These are phyloP conservation scores for Rhizopus microsporus DNA, from an alignment of 371 early-diverging fungal species.

Conservation along the genomic window DNA sequence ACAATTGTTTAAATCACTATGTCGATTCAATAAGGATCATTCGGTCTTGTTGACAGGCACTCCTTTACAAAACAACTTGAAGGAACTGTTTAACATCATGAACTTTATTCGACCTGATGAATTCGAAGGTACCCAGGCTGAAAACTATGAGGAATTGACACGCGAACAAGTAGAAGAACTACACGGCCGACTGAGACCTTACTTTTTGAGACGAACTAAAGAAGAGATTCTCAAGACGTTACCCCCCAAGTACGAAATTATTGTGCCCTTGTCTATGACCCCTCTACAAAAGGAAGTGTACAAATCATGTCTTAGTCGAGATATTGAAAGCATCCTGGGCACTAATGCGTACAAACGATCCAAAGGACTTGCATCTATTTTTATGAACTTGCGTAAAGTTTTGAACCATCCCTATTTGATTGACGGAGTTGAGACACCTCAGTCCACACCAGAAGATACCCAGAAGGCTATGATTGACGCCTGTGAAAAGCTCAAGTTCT, in stretches of 20 bases:
- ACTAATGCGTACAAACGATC: conserved; percentile 23
- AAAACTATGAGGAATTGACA: conserved; percentile 53
- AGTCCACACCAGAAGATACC: conserved; percentile 32
- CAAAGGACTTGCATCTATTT: conserved; percentile 39
- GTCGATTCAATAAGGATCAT: conserved; percentile 49
- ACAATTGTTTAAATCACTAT: conserved; percentile 67
- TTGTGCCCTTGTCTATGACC: conserved; percentile 84
- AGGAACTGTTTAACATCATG: conserved; percentile 75
- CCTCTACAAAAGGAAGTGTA: conserved; percentile 79
- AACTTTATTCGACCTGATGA: conserved; percentile 69
- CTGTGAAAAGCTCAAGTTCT: conserved; percentile 69
- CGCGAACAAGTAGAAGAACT: conserved; percentile 40
- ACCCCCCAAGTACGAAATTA: conserved; percentile 88
- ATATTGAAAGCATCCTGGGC: conserved; percentile 43
- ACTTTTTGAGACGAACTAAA: conserved; percentile 92
- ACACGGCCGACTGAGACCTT: conserved; percentile 65
- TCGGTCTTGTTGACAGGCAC: conserved; percentile 80
- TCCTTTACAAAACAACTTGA: conserved; percentile 79
- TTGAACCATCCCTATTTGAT: conserved; percentile 81
- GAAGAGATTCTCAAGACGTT: conserved; percentile 77
- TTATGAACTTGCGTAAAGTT: conserved; percentile 74
- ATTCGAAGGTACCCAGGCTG: conserved; percentile 55
- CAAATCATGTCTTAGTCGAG: conserved; percentile 63
- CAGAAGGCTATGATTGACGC: conserved; percentile 62
- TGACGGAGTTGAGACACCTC: conserved; percentile 46